Evolutionary conservation across 2,329 filamentous ascomycete genomes (phyloP), one percentile per base, ranked within the genome.

Genomic region (Scedosporium apiospermum): DNA sequence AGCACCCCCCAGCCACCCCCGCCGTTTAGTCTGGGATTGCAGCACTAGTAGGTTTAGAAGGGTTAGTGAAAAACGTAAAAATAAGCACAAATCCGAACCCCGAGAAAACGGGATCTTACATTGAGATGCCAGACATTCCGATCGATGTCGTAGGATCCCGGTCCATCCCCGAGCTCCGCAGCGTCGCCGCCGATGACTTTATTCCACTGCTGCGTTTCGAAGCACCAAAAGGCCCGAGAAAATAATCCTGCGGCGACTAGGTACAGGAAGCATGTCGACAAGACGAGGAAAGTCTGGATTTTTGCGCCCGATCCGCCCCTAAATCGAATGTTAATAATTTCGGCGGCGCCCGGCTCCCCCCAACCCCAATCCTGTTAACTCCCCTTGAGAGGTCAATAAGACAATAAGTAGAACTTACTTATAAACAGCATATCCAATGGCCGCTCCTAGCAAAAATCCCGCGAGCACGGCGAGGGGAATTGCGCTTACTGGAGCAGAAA

Each of bases 111-210:
- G 38, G 34, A 10, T 75, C 82, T 74, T 73, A 85, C 82, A 72
- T 93, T 92, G 65, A 93, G 83, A 70, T 93, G 90, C 90, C 90
- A 93, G 23, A 93, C 89, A 63, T 83, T 90, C 68, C 87, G 77
- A 58, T 80, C 79, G 67, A 93, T 90, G 69, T 93, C 85, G 74
- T 93, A 93, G 1, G 88, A 91, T 3, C 90, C 90, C 0, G 89
- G 82, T 0, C 90, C 90, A 12, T 66, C 66, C 62, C 79, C 79
- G 4, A 74, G 64, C 66, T 82, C 79, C 5, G 75, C 71, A 5
- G 78, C 79, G 64, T 83, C 80, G 6, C 82, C 78, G 26, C 86
- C 86, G 21, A 86, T 79, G 23, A 83, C 68, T 59, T 58, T 79
- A 66, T 81, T 82, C 85, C 86, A 93, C 61, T 78, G 62, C 64